phyloP scores from a whole-genome alignment of 2,329 filamentous ascomycete species.

The Alternaria rosae region DNA sequence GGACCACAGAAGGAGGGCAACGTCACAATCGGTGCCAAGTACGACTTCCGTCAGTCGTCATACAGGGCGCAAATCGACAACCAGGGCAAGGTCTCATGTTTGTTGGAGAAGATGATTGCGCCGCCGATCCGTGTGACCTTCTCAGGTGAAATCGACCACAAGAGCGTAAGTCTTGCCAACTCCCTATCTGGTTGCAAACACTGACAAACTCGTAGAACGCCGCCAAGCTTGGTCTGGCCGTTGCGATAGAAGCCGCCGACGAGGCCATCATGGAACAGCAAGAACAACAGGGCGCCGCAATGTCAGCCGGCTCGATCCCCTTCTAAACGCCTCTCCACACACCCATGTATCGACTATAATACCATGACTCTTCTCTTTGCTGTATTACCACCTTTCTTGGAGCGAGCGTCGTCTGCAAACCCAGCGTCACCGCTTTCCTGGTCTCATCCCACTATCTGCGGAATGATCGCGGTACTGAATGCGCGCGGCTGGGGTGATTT shows the following conservation, averaged over 20 bases:
- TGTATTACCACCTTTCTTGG: slow-evolving; percentile 51
- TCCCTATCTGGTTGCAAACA: neutral
- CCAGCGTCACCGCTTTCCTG: slow-evolving; percentile 29
- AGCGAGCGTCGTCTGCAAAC: slow-evolving; percentile 33
- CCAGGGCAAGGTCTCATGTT: slow-evolving; percentile 88
- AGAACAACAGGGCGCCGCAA: slow-evolving; percentile 39
- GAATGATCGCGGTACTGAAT: slow-evolving; percentile 38
- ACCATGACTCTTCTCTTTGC: slow-evolving; percentile 48
- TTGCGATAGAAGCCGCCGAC: slow-evolving; percentile 66
- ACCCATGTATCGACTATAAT: slow-evolving; percentile 44
- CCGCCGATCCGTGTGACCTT: slow-evolving; percentile 93
- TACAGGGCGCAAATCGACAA: slow-evolving; percentile 97
- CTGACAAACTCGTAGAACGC: slow-evolving; percentile 70
- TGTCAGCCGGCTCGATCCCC: slow-evolving; percentile 46
- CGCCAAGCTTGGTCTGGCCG: slow-evolving; percentile 92
- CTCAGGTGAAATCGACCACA: slow-evolving; percentile 94
- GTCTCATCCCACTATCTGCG: slow-evolving; percentile 30
- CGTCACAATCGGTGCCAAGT: slow-evolving; percentile 93
- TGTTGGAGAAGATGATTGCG: slow-evolving; percentile 95
- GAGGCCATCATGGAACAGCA: slow-evolving; percentile 53
- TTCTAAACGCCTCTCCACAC: slow-evolving; percentile 43
- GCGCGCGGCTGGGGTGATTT: slow-evolving; percentile 12
- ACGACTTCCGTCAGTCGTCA: slow-evolving; percentile 94
- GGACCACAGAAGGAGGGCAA: slow-evolving; percentile 83
- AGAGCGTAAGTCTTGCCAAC: slow-evolving; percentile 74